Evolutionary conservation across 2,329 filamentous ascomycete genomes (phyloP), one percentile per base, ranked within the genome.

Genomic region (Tolypocladium ophioglossoides): DNA sequence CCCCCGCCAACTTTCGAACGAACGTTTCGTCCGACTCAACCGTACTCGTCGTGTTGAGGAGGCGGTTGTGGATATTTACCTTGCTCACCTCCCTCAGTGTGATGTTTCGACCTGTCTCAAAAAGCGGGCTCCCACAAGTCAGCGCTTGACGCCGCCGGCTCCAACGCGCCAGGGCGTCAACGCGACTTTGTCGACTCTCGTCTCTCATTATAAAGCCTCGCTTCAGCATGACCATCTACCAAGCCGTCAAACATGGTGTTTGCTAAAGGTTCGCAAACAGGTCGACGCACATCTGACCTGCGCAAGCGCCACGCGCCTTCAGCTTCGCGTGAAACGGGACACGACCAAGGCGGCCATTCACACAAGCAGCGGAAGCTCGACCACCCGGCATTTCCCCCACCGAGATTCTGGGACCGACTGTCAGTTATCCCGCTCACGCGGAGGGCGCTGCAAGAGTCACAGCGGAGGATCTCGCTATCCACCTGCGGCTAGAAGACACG

Each of bases 361-460:
- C 22, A 30, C 30, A 54, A 50, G 52, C 50, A 24, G 48, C 46
- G 22, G 1, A 54, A 38, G 52, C 52, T 50, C 24, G 24, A 38
- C 47, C 52, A 54, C 48, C 52, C 52, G 30, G 22, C 24, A 41
- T 40, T 53, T 32, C 52, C 52, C 3, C 44, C 52, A 30, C 44
- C 44, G 18, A 38, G 52, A 37, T 54, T 54, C 53, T 54, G 53
- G 53, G 53, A 54, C 24, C 27, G 35, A 34, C 39, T 54, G 34
- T 51, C 48, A 44, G n/a, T 35, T 24, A 34, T 51, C 9, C 48
- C 49, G 12, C 53, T 54, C 27, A 51, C 53, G 20, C 50, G 50
- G 35, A 51, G 38, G 20, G 50, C 50, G 9, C 35, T 51, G 35
- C 50, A 20, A 27, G 50, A 51, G 24, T 51, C 38, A 32, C 35